Percentiles rank a stretch among this genome's conserved stretches.
These are phyloP conservation scores for Miamiensis avidus DNA, from an alignment of 169 alveolate genomes.

Conservation along the genomic window DNA sequence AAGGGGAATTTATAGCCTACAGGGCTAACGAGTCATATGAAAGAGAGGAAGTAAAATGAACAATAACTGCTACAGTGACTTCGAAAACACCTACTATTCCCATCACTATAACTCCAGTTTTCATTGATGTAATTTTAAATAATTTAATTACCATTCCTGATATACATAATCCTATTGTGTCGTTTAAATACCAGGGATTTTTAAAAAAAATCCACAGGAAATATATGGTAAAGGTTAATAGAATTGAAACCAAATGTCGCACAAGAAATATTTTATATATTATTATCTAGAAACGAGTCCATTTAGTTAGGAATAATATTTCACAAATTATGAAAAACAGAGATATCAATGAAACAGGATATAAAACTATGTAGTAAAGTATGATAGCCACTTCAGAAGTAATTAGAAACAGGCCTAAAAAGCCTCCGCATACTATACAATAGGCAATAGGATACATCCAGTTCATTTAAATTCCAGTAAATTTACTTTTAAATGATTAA, in stretches of 20 bases:
- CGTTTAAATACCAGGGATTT: not conserved
- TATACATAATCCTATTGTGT: not conserved
- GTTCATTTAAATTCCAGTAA: not conserved
- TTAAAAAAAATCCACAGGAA: too few species aligned
- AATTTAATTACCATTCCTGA: too few species aligned
- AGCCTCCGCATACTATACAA: not conserved
- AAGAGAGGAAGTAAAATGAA: not conserved
- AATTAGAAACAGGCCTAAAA: not conserved
- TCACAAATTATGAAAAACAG: not conserved
- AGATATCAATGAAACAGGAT: not conserved
- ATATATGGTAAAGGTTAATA: not conserved
- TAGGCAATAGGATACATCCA: not conserved
- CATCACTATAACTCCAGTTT: not conserved
- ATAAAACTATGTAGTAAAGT: not conserved
- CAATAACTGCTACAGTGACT: not conserved
- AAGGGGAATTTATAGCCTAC: not conserved
- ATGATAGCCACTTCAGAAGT: too few species aligned
- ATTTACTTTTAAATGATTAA: not conserved
- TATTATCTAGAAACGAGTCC: not conserved
- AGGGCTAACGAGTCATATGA: not conserved
- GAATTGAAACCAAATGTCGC: not conserved
- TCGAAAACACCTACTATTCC: not conserved
- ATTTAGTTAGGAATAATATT: too few species aligned
- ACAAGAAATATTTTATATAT: too few species aligned
- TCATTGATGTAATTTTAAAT: not conserved